These are phyloP conservation scores for Yamadazyma oceani DNA, from an alignment of 1,139 yeast genomes.

Conservation along the genomic window DNA sequence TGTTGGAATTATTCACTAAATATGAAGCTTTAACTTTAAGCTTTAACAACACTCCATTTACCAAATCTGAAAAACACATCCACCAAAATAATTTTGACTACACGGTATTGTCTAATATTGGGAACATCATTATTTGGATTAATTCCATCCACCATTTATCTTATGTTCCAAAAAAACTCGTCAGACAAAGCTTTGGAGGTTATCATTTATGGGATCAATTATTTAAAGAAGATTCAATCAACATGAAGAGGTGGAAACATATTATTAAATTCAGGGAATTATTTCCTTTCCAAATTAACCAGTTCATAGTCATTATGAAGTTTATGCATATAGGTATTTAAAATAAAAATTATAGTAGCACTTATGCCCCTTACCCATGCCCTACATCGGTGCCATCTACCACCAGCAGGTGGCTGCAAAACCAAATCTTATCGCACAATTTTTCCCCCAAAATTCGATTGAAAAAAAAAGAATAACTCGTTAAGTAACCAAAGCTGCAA, in stretches of 20 bases:
- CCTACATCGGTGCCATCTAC: not conserved
- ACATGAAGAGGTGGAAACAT: slow-evolving; percentile 49
- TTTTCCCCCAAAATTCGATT: too few relatives aligned
- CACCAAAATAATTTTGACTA: slow-evolving; percentile 44
- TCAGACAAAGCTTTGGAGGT: slow-evolving; percentile 39
- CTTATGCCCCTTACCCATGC: too few relatives aligned
- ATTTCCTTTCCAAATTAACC: slow-evolving; percentile 44
- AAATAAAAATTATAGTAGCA: slow-evolving; percentile 3
- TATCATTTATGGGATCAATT: slow-evolving; percentile 46
- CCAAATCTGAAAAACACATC: slow-evolving; percentile 34
- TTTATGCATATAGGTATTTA: slow-evolving; percentile 30
- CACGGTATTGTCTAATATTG: slow-evolving; percentile 39
- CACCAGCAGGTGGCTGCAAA: too few relatives aligned
- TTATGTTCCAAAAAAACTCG: slow-evolving; percentile 10
- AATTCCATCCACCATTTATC: slow-evolving; percentile 19
- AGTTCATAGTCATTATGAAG: slow-evolving; percentile 40
- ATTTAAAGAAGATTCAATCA: slow-evolving; percentile 36
- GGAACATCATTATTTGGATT: slow-evolving; percentile 46
- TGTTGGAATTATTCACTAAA: slow-evolving; percentile 31
- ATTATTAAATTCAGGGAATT: slow-evolving; percentile 39
- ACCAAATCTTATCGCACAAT: too few relatives aligned
- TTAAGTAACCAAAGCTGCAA: too few relatives aligned
- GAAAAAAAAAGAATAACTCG: too few relatives aligned
- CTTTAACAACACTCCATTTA: slow-evolving; percentile 35
- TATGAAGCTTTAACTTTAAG: slow-evolving; percentile 37